Percentiles rank a stretch among this genome's conserved stretches.
These are phyloP conservation scores for Dissophora ornata DNA, from an alignment of 192 early-diverging fungal species.

Conservation along the genomic window DNA sequence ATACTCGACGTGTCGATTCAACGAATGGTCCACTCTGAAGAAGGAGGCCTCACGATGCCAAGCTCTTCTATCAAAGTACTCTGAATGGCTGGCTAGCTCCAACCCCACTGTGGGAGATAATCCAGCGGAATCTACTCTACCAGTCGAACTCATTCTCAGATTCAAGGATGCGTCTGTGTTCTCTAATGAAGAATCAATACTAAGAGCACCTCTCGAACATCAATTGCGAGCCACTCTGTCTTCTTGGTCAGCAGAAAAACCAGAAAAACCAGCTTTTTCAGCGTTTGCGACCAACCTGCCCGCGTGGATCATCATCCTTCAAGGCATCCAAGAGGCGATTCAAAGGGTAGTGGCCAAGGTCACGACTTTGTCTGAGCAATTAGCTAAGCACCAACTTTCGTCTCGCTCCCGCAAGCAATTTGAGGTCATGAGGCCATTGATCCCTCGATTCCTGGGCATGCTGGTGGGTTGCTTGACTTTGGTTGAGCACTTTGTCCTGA, in stretches of 20 bases:
- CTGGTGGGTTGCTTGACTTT: conserved; percentile 21
- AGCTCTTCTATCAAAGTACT: not conserved
- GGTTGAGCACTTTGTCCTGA: conserved; percentile 26
- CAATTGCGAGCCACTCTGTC: not conserved
- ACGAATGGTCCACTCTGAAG: conserved; percentile 14
- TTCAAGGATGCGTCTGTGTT: conserved; percentile 2
- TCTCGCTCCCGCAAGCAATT: conserved; percentile 43
- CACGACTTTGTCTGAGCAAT: conserved; percentile 8
- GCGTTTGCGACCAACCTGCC: conserved; percentile 20
- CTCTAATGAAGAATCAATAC: not conserved
- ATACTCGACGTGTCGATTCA: conserved; percentile 26
- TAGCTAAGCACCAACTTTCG: conserved; percentile 22
- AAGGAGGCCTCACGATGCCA: conserved; percentile 19
- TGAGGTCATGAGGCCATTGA: conserved; percentile 17
- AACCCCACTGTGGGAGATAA: not conserved
- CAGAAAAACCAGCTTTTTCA: not conserved
- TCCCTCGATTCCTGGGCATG: conserved; percentile 37
- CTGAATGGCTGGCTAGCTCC: too few species aligned
- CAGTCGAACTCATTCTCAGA: not conserved
- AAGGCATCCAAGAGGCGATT: conserved; percentile 12
- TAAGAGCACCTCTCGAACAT: not conserved
- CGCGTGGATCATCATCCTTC: conserved; percentile 39
- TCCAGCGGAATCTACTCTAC: not conserved
- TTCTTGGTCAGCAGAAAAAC: not conserved
- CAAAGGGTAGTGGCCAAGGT: conserved; percentile 31